These are phyloP conservation scores for Hypoxylon sp. DNA, from an alignment of 2,329 filamentous ascomycete genomes.

Conservation along the genomic window DNA sequence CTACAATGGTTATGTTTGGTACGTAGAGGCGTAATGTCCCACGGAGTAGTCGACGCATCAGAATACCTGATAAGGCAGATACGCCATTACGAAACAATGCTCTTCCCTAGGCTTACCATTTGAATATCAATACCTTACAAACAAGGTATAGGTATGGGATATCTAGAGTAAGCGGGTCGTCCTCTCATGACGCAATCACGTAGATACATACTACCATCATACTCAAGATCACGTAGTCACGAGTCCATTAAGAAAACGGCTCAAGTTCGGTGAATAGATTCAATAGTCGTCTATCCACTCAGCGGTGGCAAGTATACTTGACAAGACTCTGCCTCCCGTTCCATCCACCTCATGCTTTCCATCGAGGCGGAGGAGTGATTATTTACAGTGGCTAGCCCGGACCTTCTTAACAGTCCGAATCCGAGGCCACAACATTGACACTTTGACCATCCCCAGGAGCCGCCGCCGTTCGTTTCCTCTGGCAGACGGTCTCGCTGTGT, in stretches of 20 bases:
- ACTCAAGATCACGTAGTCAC: constrained; percentile 11
- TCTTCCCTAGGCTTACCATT: background rate
- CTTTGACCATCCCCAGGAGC: constrained; percentile 45
- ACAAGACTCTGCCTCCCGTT: constrained; percentile 26
- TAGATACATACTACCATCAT: background rate
- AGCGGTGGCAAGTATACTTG: constrained; percentile 47
- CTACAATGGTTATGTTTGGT: background rate
- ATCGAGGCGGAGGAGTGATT: constrained; percentile 21
- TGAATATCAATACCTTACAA: background rate
- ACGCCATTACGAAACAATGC: background rate
- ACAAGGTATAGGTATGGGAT: background rate
- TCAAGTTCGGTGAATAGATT: constrained; percentile 60
- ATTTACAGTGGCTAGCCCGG: constrained; percentile 34
- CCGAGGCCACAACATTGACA: constrained; percentile 28
- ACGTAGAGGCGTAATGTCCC: background rate
- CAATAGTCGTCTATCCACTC: constrained; percentile 63
- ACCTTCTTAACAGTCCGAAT: constrained; percentile 25
- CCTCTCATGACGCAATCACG: background rate
- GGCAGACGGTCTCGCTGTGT: constrained; percentile 42
- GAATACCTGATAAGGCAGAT: background rate
- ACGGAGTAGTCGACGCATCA: background rate
- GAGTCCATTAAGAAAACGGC: background rate
- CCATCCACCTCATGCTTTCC: constrained; percentile 42
- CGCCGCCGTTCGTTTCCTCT: constrained; percentile 23
- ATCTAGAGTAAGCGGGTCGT: background rate